A percentile compares a stretch with the other conserved stretches of the same genome.
These are phyloP conservation scores for Euphorbia schlechtendalii DNA, from an alignment of 441 rosid genomes.

Conservation along the genomic window DNA sequence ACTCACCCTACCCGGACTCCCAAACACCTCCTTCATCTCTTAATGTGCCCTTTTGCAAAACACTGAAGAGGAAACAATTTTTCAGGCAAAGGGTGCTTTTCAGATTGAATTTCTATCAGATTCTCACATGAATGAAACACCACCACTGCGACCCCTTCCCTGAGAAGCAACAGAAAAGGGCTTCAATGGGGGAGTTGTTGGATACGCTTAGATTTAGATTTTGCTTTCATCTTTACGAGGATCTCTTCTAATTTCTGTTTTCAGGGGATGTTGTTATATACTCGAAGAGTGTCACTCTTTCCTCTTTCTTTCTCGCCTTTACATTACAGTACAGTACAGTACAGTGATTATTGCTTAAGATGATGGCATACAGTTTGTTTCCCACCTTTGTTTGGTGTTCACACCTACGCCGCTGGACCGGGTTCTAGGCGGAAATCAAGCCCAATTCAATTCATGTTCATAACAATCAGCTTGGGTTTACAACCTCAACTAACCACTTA, in stretches of 20 bases:
- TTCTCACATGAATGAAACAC: not conserved
- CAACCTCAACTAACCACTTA: too few relatives aligned
- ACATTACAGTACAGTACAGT: not conserved
- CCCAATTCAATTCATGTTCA: too few relatives aligned
- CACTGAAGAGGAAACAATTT: not conserved
- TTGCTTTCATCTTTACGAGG: not conserved
- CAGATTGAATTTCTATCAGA: slow-evolving; percentile 2
- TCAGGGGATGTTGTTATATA: slow-evolving; percentile 8
- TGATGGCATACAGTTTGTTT: not conserved
- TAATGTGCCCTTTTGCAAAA: not conserved
- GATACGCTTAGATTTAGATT: slow-evolving; percentile 9
- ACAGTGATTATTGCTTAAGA: not conserved
- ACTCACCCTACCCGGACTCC: slow-evolving; percentile 46
- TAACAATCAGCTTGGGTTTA: too few relatives aligned
- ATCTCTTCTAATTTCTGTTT: not conserved
- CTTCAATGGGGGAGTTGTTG: not conserved
- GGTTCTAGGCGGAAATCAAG: too few relatives aligned
- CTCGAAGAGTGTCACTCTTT: not conserved
- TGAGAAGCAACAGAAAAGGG: slow-evolving; percentile 7
- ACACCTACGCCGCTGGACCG: too few relatives aligned
- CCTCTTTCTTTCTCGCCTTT: not conserved
- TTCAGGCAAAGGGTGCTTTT: slow-evolving; percentile 5
- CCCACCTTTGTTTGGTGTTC: not conserved
- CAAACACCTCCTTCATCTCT: slow-evolving; percentile 42
- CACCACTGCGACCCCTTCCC: not conserved